Evolutionary conservation across 208 protist species (phyloP).

Genomic region (Herpetomonas samuelpessoai): DNA sequence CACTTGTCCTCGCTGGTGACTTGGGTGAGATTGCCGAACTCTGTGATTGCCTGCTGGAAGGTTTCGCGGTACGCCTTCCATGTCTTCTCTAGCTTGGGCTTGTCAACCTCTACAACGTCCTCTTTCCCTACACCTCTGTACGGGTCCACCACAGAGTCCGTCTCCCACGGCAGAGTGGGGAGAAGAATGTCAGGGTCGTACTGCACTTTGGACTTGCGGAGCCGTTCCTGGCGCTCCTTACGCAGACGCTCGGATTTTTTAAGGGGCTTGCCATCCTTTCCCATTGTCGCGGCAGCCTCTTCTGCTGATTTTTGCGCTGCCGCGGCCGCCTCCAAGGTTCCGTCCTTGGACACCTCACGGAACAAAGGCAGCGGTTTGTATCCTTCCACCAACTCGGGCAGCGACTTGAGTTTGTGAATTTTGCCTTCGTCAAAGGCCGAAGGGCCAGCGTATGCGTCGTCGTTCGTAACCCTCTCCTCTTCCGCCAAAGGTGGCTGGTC

Average conservation of each 20-base stretch:
- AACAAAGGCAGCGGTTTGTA: slow-evolving; percentile 85
- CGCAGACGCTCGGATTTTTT: slow-evolving; percentile 75
- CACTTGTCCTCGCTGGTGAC: slow-evolving; percentile 76
- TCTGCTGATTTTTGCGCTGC: slow-evolving; percentile 13
- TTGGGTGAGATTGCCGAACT: slow-evolving; percentile 83
- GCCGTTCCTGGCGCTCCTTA: slow-evolving; percentile 68
- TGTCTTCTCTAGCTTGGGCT: slow-evolving; percentile 73
- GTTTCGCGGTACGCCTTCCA: slow-evolving; percentile 74
- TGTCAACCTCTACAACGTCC: slow-evolving; percentile 74
- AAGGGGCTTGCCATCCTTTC: slow-evolving; percentile 31
- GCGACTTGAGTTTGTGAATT: slow-evolving; percentile 65
- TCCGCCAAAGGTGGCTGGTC: slow-evolving; percentile 44
- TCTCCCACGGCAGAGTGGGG: slow-evolving; percentile 83
- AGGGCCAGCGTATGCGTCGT: slow-evolving; percentile 53
- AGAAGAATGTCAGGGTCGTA: slow-evolving; percentile 83
- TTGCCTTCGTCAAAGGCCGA: slow-evolving; percentile 88
- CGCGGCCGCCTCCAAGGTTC: slow-evolving; percentile 21
- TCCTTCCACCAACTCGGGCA: slow-evolving; percentile 78
- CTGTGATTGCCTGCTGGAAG: slow-evolving; percentile 79
- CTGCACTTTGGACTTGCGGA: slow-evolving; percentile 69
- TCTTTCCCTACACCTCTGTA: slow-evolving; percentile 68
- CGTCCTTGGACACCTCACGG: slow-evolving; percentile 53
- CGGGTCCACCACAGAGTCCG: slow-evolving; percentile 80
- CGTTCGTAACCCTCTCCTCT: slow-evolving; percentile 68
- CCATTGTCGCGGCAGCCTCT: slow-evolving; percentile 8